These are phyloP conservation scores for Ophiorrhiza pumila DNA, from an alignment of 257 asterid genomes.

Conservation along the genomic window DNA sequence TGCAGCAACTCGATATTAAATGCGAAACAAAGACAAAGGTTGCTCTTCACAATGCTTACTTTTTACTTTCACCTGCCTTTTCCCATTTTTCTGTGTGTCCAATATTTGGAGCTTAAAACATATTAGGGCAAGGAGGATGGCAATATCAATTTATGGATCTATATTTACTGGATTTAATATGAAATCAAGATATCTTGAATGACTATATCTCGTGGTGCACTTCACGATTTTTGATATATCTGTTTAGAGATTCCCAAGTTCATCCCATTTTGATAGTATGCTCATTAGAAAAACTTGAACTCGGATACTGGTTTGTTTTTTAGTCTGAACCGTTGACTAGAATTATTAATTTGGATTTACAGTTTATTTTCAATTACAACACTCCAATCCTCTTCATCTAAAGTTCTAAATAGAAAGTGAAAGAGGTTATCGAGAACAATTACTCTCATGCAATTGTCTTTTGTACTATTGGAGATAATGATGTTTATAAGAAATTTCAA, in stretches of 20 bases:
- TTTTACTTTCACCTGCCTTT: neutral
- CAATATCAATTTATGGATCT: too few species aligned
- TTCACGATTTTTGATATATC: neutral
- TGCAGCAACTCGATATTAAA: conserved; percentile 28
- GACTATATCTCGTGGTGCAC: neutral
- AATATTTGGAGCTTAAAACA: neutral
- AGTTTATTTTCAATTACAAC: neutral
- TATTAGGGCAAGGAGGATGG: neutral
- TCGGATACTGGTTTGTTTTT: neutral
- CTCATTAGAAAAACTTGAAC: neutral
- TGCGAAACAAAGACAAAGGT: conserved; percentile 37
- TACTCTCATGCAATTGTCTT: neutral
- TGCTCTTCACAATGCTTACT: neutral
- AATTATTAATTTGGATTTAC: neutral
- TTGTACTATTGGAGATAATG: neutral
- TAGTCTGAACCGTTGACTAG: neutral
- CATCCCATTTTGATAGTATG: neutral
- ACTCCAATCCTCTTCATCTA: neutral
- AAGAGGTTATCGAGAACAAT: neutral
- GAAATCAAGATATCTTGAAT: neutral
- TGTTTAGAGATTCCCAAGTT: neutral
- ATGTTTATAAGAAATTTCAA: neutral
- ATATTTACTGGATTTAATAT: neutral
- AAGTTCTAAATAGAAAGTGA: neutral
- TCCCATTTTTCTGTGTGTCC: neutral